phyloP scores from a whole-genome alignment of 371 early-diverging fungal genomes.

The Mucor sp. region DNA sequence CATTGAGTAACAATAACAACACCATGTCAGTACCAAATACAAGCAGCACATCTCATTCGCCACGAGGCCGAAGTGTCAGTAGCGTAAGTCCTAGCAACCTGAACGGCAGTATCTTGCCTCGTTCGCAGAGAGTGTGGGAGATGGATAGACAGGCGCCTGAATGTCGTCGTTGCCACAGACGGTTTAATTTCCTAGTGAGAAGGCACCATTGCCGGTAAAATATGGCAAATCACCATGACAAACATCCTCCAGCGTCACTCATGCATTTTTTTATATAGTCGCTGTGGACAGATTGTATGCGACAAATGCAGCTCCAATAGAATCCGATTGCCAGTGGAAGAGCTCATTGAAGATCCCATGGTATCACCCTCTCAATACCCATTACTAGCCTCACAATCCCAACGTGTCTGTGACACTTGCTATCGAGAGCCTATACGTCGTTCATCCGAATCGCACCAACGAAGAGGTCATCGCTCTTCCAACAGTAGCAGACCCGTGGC shows the following conservation, averaged over 20 bases:
- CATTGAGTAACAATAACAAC: not conserved
- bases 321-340: constrained; percentile 33
- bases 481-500: not conserved
- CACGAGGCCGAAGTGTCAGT: constrained; percentile 14
- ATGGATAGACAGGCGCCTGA: constrained; percentile 60
- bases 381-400: constrained; percentile 37
- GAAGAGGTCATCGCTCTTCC: constrained; percentile 7
- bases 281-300: constrained; percentile 79
- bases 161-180: constrained; percentile 64
- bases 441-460: constrained; percentile 15
- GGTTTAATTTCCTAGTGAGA: constrained; percentile 65
- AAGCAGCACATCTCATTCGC: not conserved
- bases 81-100: constrained; percentile 4
- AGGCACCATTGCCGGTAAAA: constrained; percentile 71
- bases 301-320: constrained; percentile 63
- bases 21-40: not conserved
- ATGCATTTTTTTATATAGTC: constrained; percentile 24
- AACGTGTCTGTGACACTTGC: constrained; percentile 53
- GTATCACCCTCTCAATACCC: constrained; percentile 43
- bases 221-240: not conserved
- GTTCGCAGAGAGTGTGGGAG: constrained; percentile 59
- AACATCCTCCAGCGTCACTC: not conserved
- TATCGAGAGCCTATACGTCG: constrained; percentile 28
- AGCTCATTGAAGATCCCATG: constrained; percentile 49
- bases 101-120: constrained; percentile 8